These are phyloP conservation scores for Dothideomycetidae sp. DNA, from an alignment of 2,329 filamentous ascomycete genomes.

Conservation along the genomic window DNA sequence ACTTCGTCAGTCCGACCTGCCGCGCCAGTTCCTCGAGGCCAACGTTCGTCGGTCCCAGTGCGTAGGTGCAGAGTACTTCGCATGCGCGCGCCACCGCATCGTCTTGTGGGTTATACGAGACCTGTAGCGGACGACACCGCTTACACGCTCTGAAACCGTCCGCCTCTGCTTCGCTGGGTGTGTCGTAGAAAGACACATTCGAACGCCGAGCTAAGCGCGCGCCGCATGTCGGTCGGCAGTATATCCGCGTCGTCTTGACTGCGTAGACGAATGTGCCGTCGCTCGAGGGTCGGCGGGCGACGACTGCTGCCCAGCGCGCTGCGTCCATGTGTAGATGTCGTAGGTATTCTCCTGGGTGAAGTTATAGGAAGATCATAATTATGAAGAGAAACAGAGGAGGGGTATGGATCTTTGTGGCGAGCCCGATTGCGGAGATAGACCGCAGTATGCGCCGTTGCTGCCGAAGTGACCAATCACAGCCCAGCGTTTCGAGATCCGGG, in stretches of 20 bases:
- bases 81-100: constrained; percentile 10
- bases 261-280: constrained; percentile 37
- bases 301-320: constrained; percentile 6
- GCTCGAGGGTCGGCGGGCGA: constrained; percentile 2
- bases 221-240: constrained; percentile 47
- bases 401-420: too few species aligned
- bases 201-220: constrained; percentile 44
- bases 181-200: constrained; percentile 42
- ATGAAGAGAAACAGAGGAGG: too few species aligned
- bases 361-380: too few species aligned
- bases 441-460: too few species aligned
- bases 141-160: constrained; percentile 44
- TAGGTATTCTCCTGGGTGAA: too few species aligned
- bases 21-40: constrained; percentile 36
- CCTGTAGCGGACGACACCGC: constrained; percentile 34
- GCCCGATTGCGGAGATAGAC: too few species aligned
- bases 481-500: too few species aligned
- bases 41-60: constrained; percentile 16
- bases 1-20: constrained; percentile 39
- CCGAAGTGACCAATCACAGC: too few species aligned
- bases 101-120: constrained; percentile 8
- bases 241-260: constrained; percentile 43
- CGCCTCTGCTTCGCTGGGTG: constrained; percentile 31
- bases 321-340: too few species aligned
- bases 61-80: constrained; percentile 1